These are phyloP conservation scores for Panicum virgatum DNA, from an alignment of 202 grass and related monocot species.

Conservation along the genomic window DNA sequence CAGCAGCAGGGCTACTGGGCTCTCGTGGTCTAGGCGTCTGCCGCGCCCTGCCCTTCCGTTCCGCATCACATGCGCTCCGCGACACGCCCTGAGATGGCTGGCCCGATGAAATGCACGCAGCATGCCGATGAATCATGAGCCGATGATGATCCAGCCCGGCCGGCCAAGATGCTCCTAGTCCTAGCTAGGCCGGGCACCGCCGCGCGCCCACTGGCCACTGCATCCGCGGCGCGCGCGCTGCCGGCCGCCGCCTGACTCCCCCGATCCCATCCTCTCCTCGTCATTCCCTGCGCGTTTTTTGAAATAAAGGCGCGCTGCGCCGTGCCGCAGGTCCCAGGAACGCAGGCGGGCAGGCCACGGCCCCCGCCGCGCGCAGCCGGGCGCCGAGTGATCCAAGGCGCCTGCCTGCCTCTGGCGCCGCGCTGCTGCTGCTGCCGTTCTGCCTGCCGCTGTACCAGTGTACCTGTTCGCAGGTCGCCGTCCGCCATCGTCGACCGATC, in stretches of 20 bases:
- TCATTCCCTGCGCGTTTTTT: slow-evolving; percentile 26
- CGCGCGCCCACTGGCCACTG: too few relatives aligned
- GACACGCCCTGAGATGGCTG: background rate
- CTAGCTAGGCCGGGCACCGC: background rate
- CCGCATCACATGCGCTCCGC: slow-evolving; percentile 25
- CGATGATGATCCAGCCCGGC: slow-evolving; percentile 26
- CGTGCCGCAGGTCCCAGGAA: background rate
- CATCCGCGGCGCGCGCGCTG: too few relatives aligned
- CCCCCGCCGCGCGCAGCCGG: background rate
- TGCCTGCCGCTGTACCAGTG: too few relatives aligned
- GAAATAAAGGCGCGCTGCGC: slow-evolving; percentile 48
- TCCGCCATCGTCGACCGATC: too few relatives aligned
- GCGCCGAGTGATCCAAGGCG: slow-evolving; percentile 47
- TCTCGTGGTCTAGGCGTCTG: slow-evolving; percentile 10
- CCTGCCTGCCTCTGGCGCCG: slow-evolving; percentile 33
- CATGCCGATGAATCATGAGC: slow-evolving; percentile 11
- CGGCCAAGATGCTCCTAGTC: slow-evolving; percentile 19
- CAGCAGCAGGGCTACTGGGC: background rate
- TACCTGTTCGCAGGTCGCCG: background rate
- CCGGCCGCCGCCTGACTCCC: background rate
- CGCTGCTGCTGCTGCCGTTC: background rate
- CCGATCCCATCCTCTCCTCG: too few relatives aligned
- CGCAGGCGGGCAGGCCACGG: background rate
- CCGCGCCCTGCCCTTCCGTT: slow-evolving; percentile 24
- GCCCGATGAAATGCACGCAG: too few relatives aligned